Conservation (phyloP, 2,329 filamentous ascomycete species). For the Xenoacremonium recifei region DNA sequence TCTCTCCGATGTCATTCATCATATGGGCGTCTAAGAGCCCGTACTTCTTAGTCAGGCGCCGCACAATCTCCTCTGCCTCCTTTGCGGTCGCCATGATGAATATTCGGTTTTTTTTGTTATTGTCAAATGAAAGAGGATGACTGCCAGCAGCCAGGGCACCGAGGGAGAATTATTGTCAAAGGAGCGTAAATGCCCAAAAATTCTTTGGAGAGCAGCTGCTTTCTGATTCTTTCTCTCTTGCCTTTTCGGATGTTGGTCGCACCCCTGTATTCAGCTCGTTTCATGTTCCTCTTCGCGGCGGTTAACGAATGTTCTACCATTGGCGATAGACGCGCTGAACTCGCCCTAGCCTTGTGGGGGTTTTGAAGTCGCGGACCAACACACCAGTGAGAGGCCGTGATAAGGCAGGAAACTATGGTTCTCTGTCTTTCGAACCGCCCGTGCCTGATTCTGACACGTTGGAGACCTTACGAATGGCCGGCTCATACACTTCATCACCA, state of each 20-base stretch:
- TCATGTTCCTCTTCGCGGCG: neutral
- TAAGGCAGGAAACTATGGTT: neutral
- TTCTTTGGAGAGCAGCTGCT: neutral
- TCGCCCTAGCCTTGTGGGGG: neutral
- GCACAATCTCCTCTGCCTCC: conserved; percentile 13
- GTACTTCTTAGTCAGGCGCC: conserved; percentile 8
- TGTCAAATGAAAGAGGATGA: neutral
- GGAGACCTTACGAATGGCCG: too few relatives aligned
- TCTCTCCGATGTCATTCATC: conserved; percentile 17
- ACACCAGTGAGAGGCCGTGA: neutral
- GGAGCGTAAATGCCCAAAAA: neutral
- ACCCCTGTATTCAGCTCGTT: conserved; percentile 1
- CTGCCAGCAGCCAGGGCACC: neutral
- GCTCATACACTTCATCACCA: too few relatives aligned
- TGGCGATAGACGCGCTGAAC: neutral
- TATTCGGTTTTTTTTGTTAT: neutral
- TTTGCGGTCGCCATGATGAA: conserved; percentile 10
- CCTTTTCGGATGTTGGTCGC: conserved; percentile 14
- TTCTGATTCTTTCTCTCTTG: neutral
- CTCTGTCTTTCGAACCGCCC: too few relatives aligned
- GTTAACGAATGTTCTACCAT: neutral
- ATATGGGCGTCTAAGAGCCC: conserved; percentile 12
- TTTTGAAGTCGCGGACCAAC: neutral
- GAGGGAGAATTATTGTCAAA: neutral
- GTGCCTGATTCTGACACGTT: too few relatives aligned